Evolutionary conservation across 2,329 filamentous ascomycete species (phyloP), one percentile per base, ranked within the genome.

Genomic region (Bipolaris gigantea): DNA sequence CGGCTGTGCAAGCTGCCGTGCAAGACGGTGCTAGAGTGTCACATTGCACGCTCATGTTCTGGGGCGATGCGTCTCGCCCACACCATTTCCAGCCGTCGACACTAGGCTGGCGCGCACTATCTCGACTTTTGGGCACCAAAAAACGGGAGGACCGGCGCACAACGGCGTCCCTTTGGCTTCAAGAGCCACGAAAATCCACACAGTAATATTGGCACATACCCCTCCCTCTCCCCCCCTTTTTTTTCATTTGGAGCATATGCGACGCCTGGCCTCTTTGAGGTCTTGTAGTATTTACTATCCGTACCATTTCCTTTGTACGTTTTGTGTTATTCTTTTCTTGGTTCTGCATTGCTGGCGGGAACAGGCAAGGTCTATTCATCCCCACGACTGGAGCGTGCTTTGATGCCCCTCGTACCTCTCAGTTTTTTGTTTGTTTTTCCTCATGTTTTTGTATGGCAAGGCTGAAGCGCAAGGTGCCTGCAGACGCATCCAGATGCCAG

Each of bases 131-230:
- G 41, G 50, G 34, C 50, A 57, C 40, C 40, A 42, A 53, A 57
- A 57, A 57, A 34, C 30, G 27, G 52, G 55, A 34, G 38, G 48
- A 55, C 32, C 19, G 52, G 52, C 55, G 55, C 52, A 55, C 35
- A 49, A 57, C 11, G 55, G 55, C 38, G 55, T 57, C 46, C 36
- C 49, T 53, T 53, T 50, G 46, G 55, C 50, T 42, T 30, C 5
- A 46, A 39, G 39, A 38, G 59, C 50, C 53, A 53, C 53, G 57
- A 60, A 60, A 52, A 63, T 55, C 59, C 59, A 61, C 59, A 61
- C 62, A 65, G 59, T 70, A 71, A 70, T 71, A 65, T 60, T 69
- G 64, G 58, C 59, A 65, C 57, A 66, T 62, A 64, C 61, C 61
- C 56, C 56, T 48, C 50, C n/a, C n/a, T n/a, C n/a, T n/a, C n/a